Conservation (phyloP, 805 yeast species). For the Scheffersomyces ergatensis region DNA sequence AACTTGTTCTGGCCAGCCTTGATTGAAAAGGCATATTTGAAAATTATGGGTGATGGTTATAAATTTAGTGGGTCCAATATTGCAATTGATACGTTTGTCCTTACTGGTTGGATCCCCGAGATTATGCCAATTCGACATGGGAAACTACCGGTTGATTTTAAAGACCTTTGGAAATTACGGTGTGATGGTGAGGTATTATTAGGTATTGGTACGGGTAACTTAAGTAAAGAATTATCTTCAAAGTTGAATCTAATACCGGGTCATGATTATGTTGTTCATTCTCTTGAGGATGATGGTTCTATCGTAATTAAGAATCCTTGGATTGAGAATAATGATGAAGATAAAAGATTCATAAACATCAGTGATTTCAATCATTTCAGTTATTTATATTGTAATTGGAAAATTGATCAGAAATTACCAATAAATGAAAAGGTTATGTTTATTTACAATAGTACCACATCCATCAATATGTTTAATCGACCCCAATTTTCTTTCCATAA, state of each 20-base stretch:
- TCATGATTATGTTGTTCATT: slow-evolving; percentile 69
- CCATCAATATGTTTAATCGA: slow-evolving; percentile 18
- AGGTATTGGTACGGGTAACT: slow-evolving; percentile 67
- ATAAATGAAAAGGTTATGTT: slow-evolving; percentile 21
- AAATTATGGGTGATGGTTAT: slow-evolving; percentile 56
- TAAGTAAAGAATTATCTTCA: slow-evolving; percentile 30
- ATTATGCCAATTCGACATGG: slow-evolving; percentile 38
- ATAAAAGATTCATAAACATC: slow-evolving; percentile 14
- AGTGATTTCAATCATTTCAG: slow-evolving; percentile 27
- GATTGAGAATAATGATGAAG: slow-evolving; percentile 17
- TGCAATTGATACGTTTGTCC: slow-evolving; percentile 60
- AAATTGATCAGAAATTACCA: slow-evolving; percentile 23
- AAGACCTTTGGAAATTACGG: slow-evolving; percentile 22
- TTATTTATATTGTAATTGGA: slow-evolving; percentile 72
- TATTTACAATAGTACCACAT: slow-evolving; percentile 8
- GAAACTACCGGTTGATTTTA: slow-evolving; percentile 20
- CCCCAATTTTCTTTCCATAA: slow-evolving; percentile 48
- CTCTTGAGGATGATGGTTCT: slow-evolving; percentile 8
- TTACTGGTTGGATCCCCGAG: slow-evolving; percentile 78
- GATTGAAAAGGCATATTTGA: slow-evolving; percentile 75
- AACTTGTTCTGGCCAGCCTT: slow-evolving; percentile 62
- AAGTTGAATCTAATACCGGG: slow-evolving; percentile 43
- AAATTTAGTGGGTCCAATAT: slow-evolving; percentile 73
- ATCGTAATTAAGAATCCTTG: slow-evolving; percentile 35
- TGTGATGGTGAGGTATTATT: slow-evolving; percentile 39